Conservation (phyloP, 768 basidiomycete species). For the Mycena vitilis region DNA sequence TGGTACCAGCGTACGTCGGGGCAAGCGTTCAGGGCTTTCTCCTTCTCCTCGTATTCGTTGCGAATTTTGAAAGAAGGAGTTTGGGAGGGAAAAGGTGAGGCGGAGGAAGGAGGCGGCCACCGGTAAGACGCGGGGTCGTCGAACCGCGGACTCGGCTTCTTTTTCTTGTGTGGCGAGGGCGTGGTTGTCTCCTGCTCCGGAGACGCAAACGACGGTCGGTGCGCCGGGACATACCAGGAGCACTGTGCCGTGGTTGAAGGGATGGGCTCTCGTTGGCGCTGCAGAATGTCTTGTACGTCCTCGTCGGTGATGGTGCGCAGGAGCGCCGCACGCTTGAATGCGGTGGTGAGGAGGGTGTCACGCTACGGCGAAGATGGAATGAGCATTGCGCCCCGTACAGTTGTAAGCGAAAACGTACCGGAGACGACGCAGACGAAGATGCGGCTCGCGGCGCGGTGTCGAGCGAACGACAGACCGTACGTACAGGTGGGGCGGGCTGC, state of each 20-base stretch:
- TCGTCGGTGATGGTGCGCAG: constrained; percentile 23
- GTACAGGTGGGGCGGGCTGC: not conserved
- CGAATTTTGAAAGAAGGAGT: not conserved
- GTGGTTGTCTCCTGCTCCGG: not conserved
- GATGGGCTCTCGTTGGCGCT: not conserved
- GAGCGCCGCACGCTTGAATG: constrained; percentile 26
- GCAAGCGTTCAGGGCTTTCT: too few species aligned
- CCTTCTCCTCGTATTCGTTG: too few species aligned
- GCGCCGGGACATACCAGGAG: constrained; percentile 5
- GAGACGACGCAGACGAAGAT: not conserved
- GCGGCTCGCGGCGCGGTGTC: not conserved
- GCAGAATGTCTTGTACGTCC: constrained; percentile 21
- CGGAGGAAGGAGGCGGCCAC: constrained; percentile 2
- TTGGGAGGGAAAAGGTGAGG: not conserved
- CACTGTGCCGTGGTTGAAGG: not conserved
- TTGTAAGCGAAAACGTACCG: not conserved
- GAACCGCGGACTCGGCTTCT: not conserved
- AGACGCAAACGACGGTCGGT: not conserved
- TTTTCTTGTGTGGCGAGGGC: not conserved
- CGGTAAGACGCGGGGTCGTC: constrained; percentile 10
- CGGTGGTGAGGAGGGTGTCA: constrained; percentile 17
- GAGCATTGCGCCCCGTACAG: too few species aligned
- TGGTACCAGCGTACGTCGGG: constrained; percentile 27
- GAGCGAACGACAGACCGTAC: not conserved
- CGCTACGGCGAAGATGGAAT: too few species aligned